These are phyloP conservation scores for Turnera subulata DNA, from an alignment of 345 rosid species.

Conservation along the genomic window DNA sequence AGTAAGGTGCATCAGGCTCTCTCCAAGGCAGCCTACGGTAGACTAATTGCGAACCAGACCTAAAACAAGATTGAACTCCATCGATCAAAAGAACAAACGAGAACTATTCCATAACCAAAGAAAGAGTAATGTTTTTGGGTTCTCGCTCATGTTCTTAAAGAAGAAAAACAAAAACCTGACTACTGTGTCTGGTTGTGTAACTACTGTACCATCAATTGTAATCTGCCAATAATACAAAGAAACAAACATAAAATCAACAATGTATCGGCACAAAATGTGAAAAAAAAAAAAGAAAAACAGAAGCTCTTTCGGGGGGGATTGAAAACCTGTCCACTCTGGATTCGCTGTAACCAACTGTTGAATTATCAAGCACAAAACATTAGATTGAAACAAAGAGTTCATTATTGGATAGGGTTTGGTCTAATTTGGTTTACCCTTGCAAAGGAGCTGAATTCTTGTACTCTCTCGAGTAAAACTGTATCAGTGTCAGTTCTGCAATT, in stretches of 20 bases:
- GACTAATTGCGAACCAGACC: constrained; percentile 56
- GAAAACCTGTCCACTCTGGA: constrained; percentile 72
- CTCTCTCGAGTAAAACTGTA: constrained; percentile 61
- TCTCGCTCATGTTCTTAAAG: neutral
- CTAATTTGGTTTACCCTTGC: constrained; percentile 48
- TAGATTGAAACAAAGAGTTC: neutral
- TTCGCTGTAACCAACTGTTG: constrained; percentile 84
- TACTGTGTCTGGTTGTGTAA: constrained; percentile 44
- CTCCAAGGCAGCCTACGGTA: constrained; percentile 91
- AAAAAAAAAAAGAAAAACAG: neutral
- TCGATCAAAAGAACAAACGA: neutral
- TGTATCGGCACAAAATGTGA: neutral
- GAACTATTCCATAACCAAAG: neutral
- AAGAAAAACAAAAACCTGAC: constrained; percentile 40
- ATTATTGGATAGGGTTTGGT: neutral
- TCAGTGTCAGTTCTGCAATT: constrained; percentile 40
- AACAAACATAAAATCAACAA: neutral
- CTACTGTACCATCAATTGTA: constrained; percentile 49
- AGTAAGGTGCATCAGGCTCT: constrained; percentile 67
- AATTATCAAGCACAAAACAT: constrained; percentile 7
- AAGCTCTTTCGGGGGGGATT: neutral
- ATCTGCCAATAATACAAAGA: constrained; percentile 44
- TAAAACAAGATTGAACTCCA: constrained; percentile 12
- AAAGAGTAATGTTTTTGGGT: neutral
- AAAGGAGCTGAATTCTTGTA: constrained; percentile 72